Evolutionary conservation across 2,329 filamentous ascomycete species (phyloP).

Genomic region (Dactylellina haptotyla): DNA sequence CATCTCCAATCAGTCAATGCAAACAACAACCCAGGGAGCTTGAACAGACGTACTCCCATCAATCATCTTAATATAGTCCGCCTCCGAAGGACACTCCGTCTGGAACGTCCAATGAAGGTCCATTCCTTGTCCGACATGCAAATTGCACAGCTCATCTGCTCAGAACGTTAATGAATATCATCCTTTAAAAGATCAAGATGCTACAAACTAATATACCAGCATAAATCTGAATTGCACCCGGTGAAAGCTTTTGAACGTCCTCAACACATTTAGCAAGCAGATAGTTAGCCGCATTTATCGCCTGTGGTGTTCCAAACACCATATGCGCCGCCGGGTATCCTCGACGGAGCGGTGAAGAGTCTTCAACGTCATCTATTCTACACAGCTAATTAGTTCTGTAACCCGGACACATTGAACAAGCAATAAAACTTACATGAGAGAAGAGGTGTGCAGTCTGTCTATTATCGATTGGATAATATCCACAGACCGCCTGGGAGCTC

Average conservation of each 20-base stretch:
- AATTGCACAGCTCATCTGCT: slow-evolving; percentile 11
- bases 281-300: slow-evolving; percentile 16
- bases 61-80: slow-evolving; percentile 30
- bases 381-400: too few relatives aligned
- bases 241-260: background rate
- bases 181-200: too few relatives aligned
- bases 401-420: too few relatives aligned
- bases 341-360: slow-evolving; percentile 5
- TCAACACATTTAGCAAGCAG: slow-evolving; percentile 6
- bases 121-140: slow-evolving; percentile 22
- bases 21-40: background rate
- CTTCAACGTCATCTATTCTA: slow-evolving; percentile 40
- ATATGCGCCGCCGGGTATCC: slow-evolving; percentile 14
- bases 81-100: slow-evolving; percentile 1
- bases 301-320: slow-evolving; percentile 15
- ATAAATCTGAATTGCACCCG: too few relatives aligned
- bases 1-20: background rate
- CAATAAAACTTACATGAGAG: too few relatives aligned
- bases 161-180: too few relatives aligned
- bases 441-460: slow-evolving; percentile 10
- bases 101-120: slow-evolving; percentile 32
- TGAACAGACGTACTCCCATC: slow-evolving; percentile 13
- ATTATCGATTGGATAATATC: slow-evolving; percentile 17
- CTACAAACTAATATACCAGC: too few relatives aligned
- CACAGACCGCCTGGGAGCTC: background rate